Evolutionary conservation across 129 eudicot species (phyloP).

Genomic region (Apium graveolens): DNA sequence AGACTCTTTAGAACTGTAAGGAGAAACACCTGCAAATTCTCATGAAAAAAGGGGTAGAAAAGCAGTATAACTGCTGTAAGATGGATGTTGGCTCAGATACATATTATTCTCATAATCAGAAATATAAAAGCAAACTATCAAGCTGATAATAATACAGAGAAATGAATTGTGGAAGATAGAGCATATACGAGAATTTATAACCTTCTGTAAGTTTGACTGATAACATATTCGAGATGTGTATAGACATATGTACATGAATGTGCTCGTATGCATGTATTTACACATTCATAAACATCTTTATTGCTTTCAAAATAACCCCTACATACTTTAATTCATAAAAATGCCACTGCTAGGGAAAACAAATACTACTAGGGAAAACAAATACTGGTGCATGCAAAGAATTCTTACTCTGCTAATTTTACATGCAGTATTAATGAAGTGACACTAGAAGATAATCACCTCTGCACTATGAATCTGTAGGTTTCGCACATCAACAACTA

Average conservation of each 20-base stretch:
- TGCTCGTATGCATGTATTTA: not conserved
- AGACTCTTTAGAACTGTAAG: slow-evolving; percentile 94
- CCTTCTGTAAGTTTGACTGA: not conserved
- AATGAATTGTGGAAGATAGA: no score
- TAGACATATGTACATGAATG: not conserved
- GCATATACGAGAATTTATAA: not conserved
- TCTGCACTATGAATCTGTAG: slow-evolving; percentile 57
- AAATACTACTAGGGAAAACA: not conserved
- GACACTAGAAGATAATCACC: slow-evolving; percentile 24
- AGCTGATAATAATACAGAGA: not conserved
- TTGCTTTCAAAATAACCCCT: not conserved
- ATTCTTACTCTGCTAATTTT: not conserved
- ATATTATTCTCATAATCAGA: not conserved
- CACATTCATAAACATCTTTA: not conserved
- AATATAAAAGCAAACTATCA: not conserved
- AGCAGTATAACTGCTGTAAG: not conserved
- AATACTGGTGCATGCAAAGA: not conserved
- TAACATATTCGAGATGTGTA: not conserved
- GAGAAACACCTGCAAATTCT: slow-evolving; percentile 69
- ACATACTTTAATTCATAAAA: not conserved
- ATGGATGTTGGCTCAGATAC: not conserved
- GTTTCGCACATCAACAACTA: slow-evolving; percentile 56
- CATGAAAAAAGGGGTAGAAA: slow-evolving; percentile 7
- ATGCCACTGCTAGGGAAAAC: not conserved
- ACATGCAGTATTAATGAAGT: not conserved